These are phyloP conservation scores for Suillus variegatus DNA, from an alignment of 768 basidiomycete genomes.

Conservation along the genomic window DNA sequence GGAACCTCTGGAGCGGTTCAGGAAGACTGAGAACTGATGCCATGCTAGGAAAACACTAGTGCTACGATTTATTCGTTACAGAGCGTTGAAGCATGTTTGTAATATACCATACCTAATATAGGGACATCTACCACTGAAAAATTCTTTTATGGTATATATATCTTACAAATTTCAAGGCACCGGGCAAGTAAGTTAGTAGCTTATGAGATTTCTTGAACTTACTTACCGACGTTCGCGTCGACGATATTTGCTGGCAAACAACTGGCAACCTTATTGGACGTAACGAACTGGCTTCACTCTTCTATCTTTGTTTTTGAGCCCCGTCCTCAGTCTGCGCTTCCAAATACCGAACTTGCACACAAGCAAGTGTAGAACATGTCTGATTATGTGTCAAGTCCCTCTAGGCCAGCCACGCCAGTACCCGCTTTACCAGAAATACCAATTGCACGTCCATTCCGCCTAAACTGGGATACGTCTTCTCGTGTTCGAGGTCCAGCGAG, in stretches of 20 bases:
- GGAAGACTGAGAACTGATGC: conserved; percentile 32
- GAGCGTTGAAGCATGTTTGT: not conserved
- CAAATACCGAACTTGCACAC: not conserved
- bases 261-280: not conserved
- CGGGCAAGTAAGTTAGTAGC: not conserved
- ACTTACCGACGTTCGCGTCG: not conserved
- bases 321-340: not conserved
- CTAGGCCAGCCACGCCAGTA: conserved; percentile 59
- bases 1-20: conserved; percentile 47
- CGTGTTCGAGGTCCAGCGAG: conserved; percentile 68
- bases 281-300: not conserved
- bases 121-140: not conserved
- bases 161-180: not conserved
- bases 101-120: not conserved
- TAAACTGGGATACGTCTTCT: conserved; percentile 70
- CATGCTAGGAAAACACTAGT: conserved; percentile 6
- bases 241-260: not conserved
- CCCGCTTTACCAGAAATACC: conserved; percentile 44
- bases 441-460: conserved; percentile 64
- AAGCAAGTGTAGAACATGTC: conserved; percentile 30
- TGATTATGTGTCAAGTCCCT: conserved; percentile 51
- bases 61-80: not conserved
- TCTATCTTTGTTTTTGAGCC: not conserved
- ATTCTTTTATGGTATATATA: not conserved
- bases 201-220: not conserved